Evolutionary conservation across 257 asterid species (phyloP), one percentile per base, ranked within the genome.

Genomic region (Mitragyna speciosa): DNA sequence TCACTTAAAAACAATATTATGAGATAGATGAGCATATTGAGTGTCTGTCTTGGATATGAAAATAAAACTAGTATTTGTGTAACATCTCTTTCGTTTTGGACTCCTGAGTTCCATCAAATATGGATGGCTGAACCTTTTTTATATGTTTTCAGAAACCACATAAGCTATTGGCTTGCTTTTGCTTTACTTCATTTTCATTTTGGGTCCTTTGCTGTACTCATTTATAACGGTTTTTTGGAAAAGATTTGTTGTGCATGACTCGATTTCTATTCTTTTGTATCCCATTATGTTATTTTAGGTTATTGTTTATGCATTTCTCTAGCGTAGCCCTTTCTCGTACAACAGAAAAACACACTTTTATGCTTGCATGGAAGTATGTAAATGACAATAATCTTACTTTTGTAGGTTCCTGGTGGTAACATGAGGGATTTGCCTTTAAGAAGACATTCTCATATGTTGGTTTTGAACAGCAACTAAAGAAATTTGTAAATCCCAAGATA

Each of bases 401-500:
- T 85, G 81, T 84, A 96, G 99, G 99, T 96, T 84, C 97, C 97
- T 73, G 99, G 99, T 56, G 99, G 99, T 84, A 92, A 88, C 73
- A 96, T 96, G 98, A 89, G 97, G 81, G 99, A 96, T 85, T 94
- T 77, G 99, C 99, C 80, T 96, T 96, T 89, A 96, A 96, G 83
- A 96, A 96, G 91, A 96, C 99, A 76, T 96, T 96, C 87, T 96
- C 99, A 43, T 96, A 96, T 89, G 99, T 98, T 80, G 99, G 99
- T 81, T 94, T 96, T 86, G 99, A 96, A 88, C 99, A 96, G 88
- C 99, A 96, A 76, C 99, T 98, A 16, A 95, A 95, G 82, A 91
- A 88, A 82, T 92, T 95, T 83, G 52, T 87, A 56, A 88, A 87
- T 80, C 99, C 97, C 79, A 91, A 89, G 91, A 89, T 95, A 72